Percentiles rank a stretch among this genome's conserved stretches.
Evolutionary conservation across 768 basidiomycete species (phyloP).

Genomic region (Dentipellis sp.): DNA sequence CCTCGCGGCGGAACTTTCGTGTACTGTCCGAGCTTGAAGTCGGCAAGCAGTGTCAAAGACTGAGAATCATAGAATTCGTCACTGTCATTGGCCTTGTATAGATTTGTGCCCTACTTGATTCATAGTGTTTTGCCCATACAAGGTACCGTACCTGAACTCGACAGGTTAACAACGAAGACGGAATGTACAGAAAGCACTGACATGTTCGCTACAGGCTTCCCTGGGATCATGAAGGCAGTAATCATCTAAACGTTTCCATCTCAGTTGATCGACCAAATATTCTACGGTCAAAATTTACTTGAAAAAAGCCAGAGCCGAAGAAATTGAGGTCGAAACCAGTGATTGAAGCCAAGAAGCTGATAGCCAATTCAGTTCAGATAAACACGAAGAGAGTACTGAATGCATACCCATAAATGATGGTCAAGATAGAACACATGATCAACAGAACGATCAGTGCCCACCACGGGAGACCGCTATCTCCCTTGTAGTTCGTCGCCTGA

Average conservation of each 20-base stretch:
- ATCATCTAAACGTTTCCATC: conserved; percentile 21
- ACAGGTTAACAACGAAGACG: neutral
- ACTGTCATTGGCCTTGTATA: neutral
- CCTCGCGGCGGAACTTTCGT: conserved; percentile 18
- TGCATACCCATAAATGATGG: conserved; percentile 13
- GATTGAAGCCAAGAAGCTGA: conserved; percentile 5
- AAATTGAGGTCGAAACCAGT: conserved; percentile 12
- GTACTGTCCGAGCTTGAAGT: conserved; percentile 17
- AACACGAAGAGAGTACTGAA: neutral
- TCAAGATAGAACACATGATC: conserved; percentile 20
- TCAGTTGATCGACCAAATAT: conserved; percentile 1
- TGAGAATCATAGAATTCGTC: neutral
- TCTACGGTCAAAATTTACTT: neutral
- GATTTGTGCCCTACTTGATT: neutral
- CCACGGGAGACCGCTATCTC: conserved; percentile 19
- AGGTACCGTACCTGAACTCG: conserved; percentile 2
- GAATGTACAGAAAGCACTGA: conserved; percentile 6
- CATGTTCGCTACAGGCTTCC: conserved; percentile 27
- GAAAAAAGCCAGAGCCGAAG: conserved; percentile 15
- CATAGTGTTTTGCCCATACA: conserved; percentile 12
- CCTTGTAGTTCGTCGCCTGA: conserved; percentile 19
- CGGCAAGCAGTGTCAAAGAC: conserved; percentile 13
- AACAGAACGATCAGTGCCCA: conserved; percentile 19
- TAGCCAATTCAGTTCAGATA: neutral
- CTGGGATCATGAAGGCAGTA: conserved; percentile 22